phyloP scores from a whole-genome alignment of 2,329 filamentous ascomycete species.

The Herpotrichia juniperi region DNA sequence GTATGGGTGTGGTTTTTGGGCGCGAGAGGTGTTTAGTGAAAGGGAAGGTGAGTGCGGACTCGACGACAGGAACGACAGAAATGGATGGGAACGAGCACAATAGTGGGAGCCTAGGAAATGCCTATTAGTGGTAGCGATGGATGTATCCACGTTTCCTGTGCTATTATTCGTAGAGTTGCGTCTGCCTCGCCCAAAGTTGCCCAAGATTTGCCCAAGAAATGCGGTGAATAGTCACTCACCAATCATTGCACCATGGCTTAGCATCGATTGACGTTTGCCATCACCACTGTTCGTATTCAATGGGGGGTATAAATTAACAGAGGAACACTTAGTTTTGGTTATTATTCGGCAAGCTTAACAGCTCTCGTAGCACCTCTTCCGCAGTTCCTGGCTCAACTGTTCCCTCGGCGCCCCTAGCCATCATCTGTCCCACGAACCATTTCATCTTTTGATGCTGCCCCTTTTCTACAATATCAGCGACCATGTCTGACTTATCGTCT shows the following conservation, averaged over 20 bases:
- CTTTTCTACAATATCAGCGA: slow-evolving; percentile 63
- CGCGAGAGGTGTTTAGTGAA: too few species aligned
- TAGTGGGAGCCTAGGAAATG: too few species aligned
- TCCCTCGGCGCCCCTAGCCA: slow-evolving; percentile 64
- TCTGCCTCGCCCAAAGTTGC: background rate
- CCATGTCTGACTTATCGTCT: slow-evolving; percentile 61
- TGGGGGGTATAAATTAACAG: background rate
- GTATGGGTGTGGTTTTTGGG: background rate
- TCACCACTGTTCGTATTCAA: background rate
- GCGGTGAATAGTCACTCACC: background rate
- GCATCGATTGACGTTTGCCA: background rate
- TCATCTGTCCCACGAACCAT: slow-evolving; percentile 73
- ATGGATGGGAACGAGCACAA: too few species aligned
- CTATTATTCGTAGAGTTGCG: background rate
- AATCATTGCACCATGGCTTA: background rate
- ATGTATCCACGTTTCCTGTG: background rate
- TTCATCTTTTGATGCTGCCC: slow-evolving; percentile 69
- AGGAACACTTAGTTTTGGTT: slow-evolving; percentile 8
- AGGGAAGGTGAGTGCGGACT: too few species aligned
- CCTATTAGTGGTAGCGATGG: background rate
- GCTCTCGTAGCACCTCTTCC: slow-evolving; percentile 58
- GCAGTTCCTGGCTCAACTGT: slow-evolving; percentile 67
- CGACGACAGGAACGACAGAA: too few species aligned
- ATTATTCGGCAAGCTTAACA: slow-evolving; percentile 44
- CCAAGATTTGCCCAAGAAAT: background rate